Conservation (phyloP, 305 asterid species). For the Fraxinus velutina region DNA sequence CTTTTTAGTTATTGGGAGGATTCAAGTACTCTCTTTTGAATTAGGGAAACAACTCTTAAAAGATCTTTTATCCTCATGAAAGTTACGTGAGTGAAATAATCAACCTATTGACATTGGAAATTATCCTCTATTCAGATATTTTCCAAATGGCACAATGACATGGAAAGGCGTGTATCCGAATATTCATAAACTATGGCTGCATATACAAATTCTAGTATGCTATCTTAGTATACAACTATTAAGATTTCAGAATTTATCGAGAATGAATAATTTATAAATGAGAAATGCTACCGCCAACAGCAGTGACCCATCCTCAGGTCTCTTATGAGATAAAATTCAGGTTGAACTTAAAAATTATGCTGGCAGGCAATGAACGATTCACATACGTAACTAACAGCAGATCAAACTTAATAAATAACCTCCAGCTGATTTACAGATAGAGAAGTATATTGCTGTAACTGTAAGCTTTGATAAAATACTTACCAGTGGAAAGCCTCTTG, state of each 20-base stretch:
- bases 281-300: neutral
- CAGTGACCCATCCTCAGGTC: neutral
- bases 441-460: neutral
- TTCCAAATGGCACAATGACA: neutral
- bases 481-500: slow-evolving; percentile 84
- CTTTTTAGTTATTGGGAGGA: neutral
- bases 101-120: neutral
- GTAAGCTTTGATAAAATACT: slow-evolving; percentile 25
- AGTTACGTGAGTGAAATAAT: neutral
- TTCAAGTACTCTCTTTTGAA: neutral
- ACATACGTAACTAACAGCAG: neutral
- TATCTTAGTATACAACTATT: neutral
- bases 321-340: neutral
- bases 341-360: slow-evolving; percentile 1
- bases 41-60: neutral
- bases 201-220: neutral
- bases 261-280: neutral
- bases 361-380: neutral
- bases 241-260: neutral
- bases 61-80: neutral
- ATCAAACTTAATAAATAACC: neutral
- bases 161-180: neutral
- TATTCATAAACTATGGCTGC: neutral
- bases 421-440: neutral
- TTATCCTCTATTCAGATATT: neutral